phyloP scores from a whole-genome alignment of 75 land plant genomes.

The Pinus albicaulis region DNA sequence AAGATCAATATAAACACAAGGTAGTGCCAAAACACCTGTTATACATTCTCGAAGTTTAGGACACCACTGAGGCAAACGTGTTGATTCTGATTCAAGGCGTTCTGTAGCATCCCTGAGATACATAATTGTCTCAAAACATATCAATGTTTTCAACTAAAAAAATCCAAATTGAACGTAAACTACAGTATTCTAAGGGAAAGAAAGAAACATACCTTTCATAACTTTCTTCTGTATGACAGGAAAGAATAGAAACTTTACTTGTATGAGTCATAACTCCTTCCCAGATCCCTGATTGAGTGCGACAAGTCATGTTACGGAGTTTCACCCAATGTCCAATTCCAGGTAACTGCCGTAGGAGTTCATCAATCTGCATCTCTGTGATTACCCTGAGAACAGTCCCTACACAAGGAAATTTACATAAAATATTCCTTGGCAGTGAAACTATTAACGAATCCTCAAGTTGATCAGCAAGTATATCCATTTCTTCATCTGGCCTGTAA shows the following conservation, averaged over 20 bases:
- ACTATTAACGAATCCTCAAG: background rate
- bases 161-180: background rate
- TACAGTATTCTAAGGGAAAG: background rate
- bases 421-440: constrained; percentile 34
- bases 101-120: background rate
- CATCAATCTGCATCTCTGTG: constrained; percentile 18
- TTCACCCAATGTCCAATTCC: constrained; percentile 60
- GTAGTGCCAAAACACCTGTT: constrained; percentile 5
- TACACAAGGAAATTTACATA: constrained; percentile 58
- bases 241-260: constrained; percentile 37
- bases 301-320: constrained; percentile 43
- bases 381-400: constrained; percentile 61
- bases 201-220: constrained; percentile 30
- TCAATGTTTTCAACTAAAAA: background rate
- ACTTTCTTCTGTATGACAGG: constrained; percentile 18
- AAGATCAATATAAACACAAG: background rate
- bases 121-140: constrained; percentile 1
- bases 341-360: constrained; percentile 19
- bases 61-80: constrained; percentile 5
- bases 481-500: background rate
- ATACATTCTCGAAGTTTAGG: background rate
- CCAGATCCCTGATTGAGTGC: constrained; percentile 49
- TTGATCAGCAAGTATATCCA: background rate
- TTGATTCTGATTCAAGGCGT: constrained; percentile 2
- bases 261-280: constrained; percentile 33